Conservation (phyloP, 75 land plant genomes). For the Larix kaempferi region DNA sequence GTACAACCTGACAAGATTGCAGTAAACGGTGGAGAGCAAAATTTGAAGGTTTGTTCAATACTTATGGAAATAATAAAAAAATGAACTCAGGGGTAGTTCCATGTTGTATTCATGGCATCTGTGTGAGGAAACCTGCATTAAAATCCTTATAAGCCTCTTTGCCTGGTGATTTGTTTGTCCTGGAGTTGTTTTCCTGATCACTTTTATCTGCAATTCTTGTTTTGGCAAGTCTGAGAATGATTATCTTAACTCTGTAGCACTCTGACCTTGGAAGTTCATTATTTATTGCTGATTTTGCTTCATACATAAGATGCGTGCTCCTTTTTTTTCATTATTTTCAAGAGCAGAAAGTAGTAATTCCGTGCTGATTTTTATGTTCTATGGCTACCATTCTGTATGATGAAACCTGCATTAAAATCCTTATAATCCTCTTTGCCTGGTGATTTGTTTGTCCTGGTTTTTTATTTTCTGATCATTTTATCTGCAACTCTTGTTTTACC, state of each 20-base stretch:
- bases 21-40: constrained; percentile 84
- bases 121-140: not conserved
- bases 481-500: not conserved
- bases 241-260: not conserved
- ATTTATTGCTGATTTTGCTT: not conserved
- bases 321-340: not conserved
- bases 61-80: not conserved
- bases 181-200: not conserved
- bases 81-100: not conserved
- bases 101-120: not conserved
- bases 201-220: not conserved
- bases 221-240: not conserved
- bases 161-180: not conserved
- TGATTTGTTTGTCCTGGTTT: not conserved
- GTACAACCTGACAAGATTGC: constrained; percentile 87
- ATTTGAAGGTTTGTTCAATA: constrained; percentile 55
- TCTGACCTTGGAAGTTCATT: constrained; percentile 2
- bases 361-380: not conserved
- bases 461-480: not conserved
- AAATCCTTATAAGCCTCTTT: not conserved
- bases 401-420: not conserved
- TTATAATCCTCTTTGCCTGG: not conserved
- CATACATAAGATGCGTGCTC: not conserved
- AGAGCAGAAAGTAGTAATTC: not conserved
- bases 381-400: too few species aligned